Evolutionary conservation across 2,329 filamentous ascomycete species (phyloP), one percentile per base, ranked within the genome.

Genomic region (Fusarium pseudocircinatum): DNA sequence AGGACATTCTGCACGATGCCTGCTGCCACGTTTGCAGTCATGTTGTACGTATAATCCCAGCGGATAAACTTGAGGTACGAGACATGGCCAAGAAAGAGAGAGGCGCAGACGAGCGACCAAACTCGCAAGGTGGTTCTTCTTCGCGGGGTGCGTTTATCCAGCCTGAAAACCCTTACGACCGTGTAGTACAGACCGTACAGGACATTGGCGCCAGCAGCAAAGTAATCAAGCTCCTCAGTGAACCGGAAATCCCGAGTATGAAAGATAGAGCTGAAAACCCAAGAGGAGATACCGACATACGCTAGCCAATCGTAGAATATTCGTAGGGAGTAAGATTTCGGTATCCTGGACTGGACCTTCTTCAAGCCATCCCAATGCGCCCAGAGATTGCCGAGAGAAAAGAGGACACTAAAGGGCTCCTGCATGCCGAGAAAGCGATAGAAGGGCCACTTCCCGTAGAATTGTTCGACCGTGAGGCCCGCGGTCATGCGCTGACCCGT

Each of bases 361-460:
- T 85, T 82, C 74, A 97, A 90, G 67, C 96, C 96, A 75, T 90
- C 83, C 80, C 90, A 89, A 85, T 99, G 96, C 20, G 95, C 96
- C 75, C 92, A 88, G 79, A 96, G 92, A 87, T 99, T 99, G 79
- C 97, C 89, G 58, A 97, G 87, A 74, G 94, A 97, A 87, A 98
- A 99, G 79, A 98, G 86, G 75, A 98, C 96, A 57, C 92, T 95
- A 82, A 95, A 94, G 67, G 96, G 95, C 85, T 99, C 96, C 84
- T 99, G 96, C 86, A 97, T 93, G 81, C 96, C 96, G 60, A 97
- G 84, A 79, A 98, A 88, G 75, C 96, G 93, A 82, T 92, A 87
- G 84, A 99, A 99, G 43, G 96, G 96, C 96, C 96, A 99, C 88
- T 99, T 99, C 37, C 96, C 96, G 85, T 99, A 95, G 86, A 95